A percentile compares a stretch with the other conserved stretches of the same genome.
phyloP scores from a whole-genome alignment of 345 rosid genomes.

The Bruguiera parviflora region DNA sequence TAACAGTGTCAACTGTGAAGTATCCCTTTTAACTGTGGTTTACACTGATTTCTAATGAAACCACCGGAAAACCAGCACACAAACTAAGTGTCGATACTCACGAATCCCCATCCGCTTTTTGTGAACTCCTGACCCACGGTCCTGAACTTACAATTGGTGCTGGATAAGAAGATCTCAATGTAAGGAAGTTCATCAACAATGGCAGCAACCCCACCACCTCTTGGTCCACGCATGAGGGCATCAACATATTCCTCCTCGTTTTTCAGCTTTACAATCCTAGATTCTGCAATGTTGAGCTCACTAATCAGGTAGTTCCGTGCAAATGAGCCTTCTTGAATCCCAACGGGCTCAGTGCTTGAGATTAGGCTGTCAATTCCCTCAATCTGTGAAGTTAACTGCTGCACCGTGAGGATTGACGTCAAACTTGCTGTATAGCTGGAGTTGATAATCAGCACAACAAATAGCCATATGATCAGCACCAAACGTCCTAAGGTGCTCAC shows the following conservation, averaged over 20 bases:
- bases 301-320: constrained; percentile 69
- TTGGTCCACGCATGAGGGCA: constrained; percentile 62
- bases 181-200: constrained; percentile 96
- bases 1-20: too few species aligned
- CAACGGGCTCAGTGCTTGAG: constrained; percentile 62
- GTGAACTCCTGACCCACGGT: constrained; percentile 92
- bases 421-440: constrained; percentile 97
- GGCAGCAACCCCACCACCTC: constrained; percentile 74
- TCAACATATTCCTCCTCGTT: constrained; percentile 43
- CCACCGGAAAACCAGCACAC: too few species aligned
- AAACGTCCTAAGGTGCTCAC: constrained; percentile 75
- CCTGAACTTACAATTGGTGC: constrained; percentile 55
- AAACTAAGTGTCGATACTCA: constrained; percentile 39
- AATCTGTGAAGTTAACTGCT: constrained; percentile 70
- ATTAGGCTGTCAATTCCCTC: constrained; percentile 75
- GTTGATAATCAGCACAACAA: constrained; percentile 87
- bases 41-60: too few species aligned
- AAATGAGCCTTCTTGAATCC: constrained; percentile 86
- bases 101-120: constrained; percentile 93
- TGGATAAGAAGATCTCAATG: constrained; percentile 69
- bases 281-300: constrained; percentile 73
- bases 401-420: constrained; percentile 92
- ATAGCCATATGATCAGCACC: constrained; percentile 88
- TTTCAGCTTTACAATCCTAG: constrained; percentile 56
- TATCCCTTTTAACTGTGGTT: too few species aligned